Conservation (phyloP, 1,139 yeast species). For the Hansenula sp. region DNA sequence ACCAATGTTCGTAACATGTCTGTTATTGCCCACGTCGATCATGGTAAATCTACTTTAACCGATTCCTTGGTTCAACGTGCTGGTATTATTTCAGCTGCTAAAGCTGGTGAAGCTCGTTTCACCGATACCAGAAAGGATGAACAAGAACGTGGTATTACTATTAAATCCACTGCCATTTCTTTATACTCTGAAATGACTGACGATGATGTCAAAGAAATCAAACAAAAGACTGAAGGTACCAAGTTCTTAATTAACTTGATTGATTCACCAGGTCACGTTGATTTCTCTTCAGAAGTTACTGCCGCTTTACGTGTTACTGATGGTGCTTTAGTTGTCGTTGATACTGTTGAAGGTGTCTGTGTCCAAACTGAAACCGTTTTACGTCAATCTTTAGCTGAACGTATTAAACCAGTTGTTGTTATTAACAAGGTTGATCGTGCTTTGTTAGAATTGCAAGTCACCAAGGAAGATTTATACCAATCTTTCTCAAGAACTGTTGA, state of each 20-base stretch:
- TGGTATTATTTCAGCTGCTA: slow-evolving; percentile 99
- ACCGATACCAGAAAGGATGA: slow-evolving; percentile 99
- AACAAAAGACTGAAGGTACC: slow-evolving; percentile 93
- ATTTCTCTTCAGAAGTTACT: slow-evolving; percentile 99
- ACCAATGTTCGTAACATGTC: slow-evolving; percentile 99
- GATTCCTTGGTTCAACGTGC: slow-evolving; percentile 99
- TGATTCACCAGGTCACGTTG: slow-evolving; percentile 99
- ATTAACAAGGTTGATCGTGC: slow-evolving; percentile 99
- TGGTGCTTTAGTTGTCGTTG: slow-evolving; percentile 99
- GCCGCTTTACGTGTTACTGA: slow-evolving; percentile 99
- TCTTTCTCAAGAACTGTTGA: slow-evolving; percentile 98
- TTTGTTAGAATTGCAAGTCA: slow-evolving; percentile 95
- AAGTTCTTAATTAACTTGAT: slow-evolving; percentile 96
- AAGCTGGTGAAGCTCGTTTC: slow-evolving; percentile 99
- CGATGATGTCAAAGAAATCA: slow-evolving; percentile 91
- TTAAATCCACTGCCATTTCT: slow-evolving; percentile 98
- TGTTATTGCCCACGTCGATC: slow-evolving; percentile 99
- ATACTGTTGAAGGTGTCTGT: slow-evolving; percentile 99
- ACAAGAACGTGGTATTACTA: slow-evolving; percentile 99
- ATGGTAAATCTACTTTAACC: slow-evolving; percentile 99
- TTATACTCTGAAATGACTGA: slow-evolving; percentile 87
- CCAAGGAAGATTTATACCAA: slow-evolving; percentile 99
- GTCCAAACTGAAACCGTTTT: slow-evolving; percentile 99
- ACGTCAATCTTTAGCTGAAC: slow-evolving; percentile 99
- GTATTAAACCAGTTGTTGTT: slow-evolving; percentile 97